Evolutionary conservation across 352 stramenopile species (phyloP).

Genomic region (Pythium biforme): DNA sequence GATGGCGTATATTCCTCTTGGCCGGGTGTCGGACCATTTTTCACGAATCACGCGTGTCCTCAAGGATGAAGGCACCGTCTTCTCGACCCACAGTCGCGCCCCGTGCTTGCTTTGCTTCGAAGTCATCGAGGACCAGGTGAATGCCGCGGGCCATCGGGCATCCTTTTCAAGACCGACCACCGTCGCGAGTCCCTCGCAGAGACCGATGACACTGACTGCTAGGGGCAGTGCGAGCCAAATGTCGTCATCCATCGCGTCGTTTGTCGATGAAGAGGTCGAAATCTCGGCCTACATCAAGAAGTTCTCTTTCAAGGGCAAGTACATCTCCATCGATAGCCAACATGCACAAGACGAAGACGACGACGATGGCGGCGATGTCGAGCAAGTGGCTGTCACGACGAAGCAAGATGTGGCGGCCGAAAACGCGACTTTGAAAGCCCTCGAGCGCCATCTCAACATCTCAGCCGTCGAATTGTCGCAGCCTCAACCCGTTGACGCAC

Average conservation of each 20-base stretch:
- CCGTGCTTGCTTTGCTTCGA: slow-evolving; percentile 78
- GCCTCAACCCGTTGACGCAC: background rate
- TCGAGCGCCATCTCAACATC: slow-evolving; percentile 26
- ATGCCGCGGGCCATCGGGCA: slow-evolving; percentile 45
- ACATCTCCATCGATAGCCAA: slow-evolving; percentile 36
- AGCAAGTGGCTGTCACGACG: slow-evolving; percentile 21
- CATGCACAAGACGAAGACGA: slow-evolving; percentile 38
- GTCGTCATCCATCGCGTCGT: slow-evolving; percentile 27
- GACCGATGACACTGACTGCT: background rate
- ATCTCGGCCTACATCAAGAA: slow-evolving; percentile 51
- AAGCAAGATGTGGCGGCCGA: slow-evolving; percentile 13
- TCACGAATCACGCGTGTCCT: slow-evolving; percentile 67
- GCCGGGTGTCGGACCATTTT: slow-evolving; percentile 68
- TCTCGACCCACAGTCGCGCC: slow-evolving; percentile 75
- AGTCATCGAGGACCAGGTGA: slow-evolving; percentile 74
- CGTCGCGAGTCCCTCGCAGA: background rate
- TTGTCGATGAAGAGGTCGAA: slow-evolving; percentile 45
- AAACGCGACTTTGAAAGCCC: slow-evolving; percentile 17
- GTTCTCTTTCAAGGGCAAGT: slow-evolving; percentile 60
- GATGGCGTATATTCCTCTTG: slow-evolving; percentile 78
- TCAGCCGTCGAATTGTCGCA: background rate
- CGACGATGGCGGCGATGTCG: slow-evolving; percentile 25
- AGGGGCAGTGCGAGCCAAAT: slow-evolving; percentile 22
- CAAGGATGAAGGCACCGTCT: slow-evolving; percentile 71
- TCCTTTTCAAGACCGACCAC: slow-evolving; percentile 20